Evolutionary conservation across 257 asterid genomes (phyloP).

Genomic region (Solanum etuberosum): DNA sequence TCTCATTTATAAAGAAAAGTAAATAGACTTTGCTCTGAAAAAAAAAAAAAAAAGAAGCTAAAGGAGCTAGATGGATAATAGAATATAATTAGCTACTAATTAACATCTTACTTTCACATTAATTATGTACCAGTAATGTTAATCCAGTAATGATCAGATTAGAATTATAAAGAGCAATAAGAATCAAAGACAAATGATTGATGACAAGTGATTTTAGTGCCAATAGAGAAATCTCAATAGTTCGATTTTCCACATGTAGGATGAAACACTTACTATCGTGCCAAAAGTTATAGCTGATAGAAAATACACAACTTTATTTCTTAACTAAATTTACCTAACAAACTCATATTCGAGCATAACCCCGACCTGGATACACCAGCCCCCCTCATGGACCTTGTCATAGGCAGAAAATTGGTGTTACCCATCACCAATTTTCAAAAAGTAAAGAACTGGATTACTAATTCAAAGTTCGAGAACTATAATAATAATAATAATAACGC

Average conservation of each 20-base stretch:
- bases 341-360: too few species aligned
- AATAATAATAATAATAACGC: not conserved
- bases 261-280: not conserved
- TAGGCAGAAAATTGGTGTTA: too few species aligned
- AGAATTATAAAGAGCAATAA: not conserved
- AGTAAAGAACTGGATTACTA: not conserved
- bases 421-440: too few species aligned
- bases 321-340: too few species aligned
- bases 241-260: not conserved
- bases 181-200: not conserved
- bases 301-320: not conserved
- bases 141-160: not conserved
- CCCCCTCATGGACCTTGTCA: not conserved
- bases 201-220: not conserved
- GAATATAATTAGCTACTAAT: not conserved
- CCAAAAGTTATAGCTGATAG: not conserved
- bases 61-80: not conserved
- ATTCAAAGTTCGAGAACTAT: not conserved
- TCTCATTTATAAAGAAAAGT: not conserved
- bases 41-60: not conserved
- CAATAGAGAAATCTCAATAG: not conserved
- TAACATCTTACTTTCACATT: not conserved
- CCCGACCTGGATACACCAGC: not conserved
- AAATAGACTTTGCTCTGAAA: not conserved
- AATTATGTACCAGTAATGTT: not conserved